Evolutionary conservation across 306 rosid species (phyloP).

Genomic region (Arachis stenosperma): DNA sequence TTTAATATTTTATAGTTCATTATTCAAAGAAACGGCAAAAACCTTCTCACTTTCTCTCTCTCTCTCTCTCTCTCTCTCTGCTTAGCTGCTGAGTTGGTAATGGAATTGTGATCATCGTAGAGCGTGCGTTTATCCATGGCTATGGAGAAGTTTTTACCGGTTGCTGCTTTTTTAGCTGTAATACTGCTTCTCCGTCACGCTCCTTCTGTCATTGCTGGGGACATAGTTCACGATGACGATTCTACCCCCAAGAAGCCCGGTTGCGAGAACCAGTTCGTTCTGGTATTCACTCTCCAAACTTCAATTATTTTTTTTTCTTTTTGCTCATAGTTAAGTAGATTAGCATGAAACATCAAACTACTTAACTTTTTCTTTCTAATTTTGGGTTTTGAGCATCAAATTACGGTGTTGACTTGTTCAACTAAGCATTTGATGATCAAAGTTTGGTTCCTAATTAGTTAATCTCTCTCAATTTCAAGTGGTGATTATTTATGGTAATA

Average conservation of each 20-base stretch:
- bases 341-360: background rate
- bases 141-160: slow-evolving; percentile 43
- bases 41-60: background rate
- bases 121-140: slow-evolving; percentile 52
- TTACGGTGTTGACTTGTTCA: slow-evolving; percentile 6
- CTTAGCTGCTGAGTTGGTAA: slow-evolving; percentile 40
- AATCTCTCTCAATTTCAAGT: slow-evolving; percentile 22
- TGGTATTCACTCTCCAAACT: slow-evolving; percentile 55
- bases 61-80: background rate
- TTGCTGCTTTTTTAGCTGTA: slow-evolving; percentile 39
- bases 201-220: slow-evolving; percentile 65
- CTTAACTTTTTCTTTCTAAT: background rate
- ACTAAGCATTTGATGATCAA: slow-evolving; percentile 20
- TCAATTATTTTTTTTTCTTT: slow-evolving; percentile 31
- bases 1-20: slow-evolving; percentile 21
- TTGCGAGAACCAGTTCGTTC: slow-evolving; percentile 80
- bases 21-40: slow-evolving; percentile 7
- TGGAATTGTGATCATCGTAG: slow-evolving; percentile 44
- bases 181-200: slow-evolving; percentile 45
- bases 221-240: slow-evolving; percentile 75
- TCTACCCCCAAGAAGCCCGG: slow-evolving; percentile 92
- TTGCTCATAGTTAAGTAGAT: background rate
- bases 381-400: background rate
- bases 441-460: background rate
- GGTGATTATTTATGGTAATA: slow-evolving; percentile 20